These are phyloP conservation scores for Aspergillus thermomutatus DNA, from an alignment of 2,329 filamentous ascomycete species.

Conservation along the genomic window DNA sequence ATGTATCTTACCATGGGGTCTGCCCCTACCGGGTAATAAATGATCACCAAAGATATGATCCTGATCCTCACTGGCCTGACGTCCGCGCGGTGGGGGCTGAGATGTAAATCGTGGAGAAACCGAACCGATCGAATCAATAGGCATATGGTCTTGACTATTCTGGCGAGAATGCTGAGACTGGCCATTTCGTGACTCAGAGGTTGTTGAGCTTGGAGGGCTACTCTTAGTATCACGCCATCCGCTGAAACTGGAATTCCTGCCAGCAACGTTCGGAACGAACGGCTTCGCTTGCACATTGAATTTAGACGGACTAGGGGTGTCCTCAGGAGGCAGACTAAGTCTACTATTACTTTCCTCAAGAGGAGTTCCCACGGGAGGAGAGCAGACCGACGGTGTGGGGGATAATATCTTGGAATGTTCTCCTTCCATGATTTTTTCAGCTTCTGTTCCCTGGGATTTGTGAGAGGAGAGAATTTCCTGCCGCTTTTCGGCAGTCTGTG, in stretches of 20 bases:
- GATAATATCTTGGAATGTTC: neutral
- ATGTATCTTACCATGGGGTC: neutral
- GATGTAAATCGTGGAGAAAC: too few species aligned
- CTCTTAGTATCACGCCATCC: constrained; percentile 5
- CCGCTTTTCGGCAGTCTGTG: neutral
- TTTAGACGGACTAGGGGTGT: neutral
- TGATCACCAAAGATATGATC: constrained; percentile 24
- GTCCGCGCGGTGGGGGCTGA: neutral
- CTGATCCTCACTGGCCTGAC: neutral
- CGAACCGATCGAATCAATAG: neutral
- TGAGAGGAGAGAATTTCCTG: neutral
- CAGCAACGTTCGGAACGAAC: neutral
- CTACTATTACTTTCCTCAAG: neutral
- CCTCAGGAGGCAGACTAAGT: neutral
- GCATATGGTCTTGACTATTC: neutral
- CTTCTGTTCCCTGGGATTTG: neutral
- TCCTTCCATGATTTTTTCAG: neutral
- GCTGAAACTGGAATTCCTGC: constrained; percentile 1
- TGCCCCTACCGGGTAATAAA: constrained; percentile 18
- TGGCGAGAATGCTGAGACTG: neutral
- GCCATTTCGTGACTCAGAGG: neutral
- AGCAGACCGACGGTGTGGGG: neutral
- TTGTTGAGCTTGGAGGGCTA: constrained; percentile 5
- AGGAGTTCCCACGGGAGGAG: neutral
- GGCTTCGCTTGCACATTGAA: neutral